phyloP scores from a whole-genome alignment of 1,284 basidiomycete genomes.

The Trichosporon faecale region DNA sequence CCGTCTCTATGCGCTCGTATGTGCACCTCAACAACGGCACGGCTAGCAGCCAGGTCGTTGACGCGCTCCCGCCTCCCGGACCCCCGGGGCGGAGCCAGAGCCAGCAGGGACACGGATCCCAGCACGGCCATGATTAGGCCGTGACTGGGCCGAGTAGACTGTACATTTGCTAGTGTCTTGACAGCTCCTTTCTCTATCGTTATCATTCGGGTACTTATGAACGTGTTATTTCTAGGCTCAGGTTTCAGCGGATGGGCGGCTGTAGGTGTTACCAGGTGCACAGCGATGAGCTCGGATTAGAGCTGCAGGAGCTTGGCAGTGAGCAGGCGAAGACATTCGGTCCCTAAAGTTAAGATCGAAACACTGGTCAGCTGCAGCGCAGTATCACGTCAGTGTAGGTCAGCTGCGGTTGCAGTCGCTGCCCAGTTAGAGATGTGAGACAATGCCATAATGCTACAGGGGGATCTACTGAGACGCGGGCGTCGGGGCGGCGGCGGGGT shows the following conservation, averaged over 20 bases:
- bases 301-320: too few species aligned
- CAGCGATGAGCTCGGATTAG: too few species aligned
- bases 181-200: neutral
- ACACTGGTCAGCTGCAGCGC: too few species aligned
- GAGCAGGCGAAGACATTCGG: too few species aligned
- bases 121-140: neutral
- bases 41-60: slow-evolving; percentile 32
- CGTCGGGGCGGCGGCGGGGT: neutral
- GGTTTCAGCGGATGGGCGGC: neutral
- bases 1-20: slow-evolving; percentile 36
- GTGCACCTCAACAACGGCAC: slow-evolving; percentile 44
- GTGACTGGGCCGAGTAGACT: neutral
- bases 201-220: neutral
- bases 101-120: slow-evolving; percentile 11
- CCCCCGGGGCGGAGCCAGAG: slow-evolving; percentile 11
- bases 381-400: too few species aligned
- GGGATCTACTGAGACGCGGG: neutral
- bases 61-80: slow-evolving; percentile 36
- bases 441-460: slow-evolving; percentile 8
- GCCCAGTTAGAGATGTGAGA: neutral
- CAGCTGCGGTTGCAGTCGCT: too few species aligned
- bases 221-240: neutral
- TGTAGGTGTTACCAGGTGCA: too few species aligned
- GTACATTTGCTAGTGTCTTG: neutral
- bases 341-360: too few species aligned